These are phyloP conservation scores for Solanum virginianum DNA, from an alignment of 257 asterid genomes.

Conservation along the genomic window DNA sequence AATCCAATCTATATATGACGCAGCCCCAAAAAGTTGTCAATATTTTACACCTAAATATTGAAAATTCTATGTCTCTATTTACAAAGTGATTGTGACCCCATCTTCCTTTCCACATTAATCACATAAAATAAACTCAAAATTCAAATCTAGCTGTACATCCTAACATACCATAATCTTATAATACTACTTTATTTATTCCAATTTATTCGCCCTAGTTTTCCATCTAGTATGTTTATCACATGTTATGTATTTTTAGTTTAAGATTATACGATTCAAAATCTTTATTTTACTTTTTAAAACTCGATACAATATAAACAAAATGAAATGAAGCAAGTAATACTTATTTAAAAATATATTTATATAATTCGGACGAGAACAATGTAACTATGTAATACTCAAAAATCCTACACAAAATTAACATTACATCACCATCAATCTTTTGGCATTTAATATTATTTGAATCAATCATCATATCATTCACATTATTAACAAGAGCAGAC, in stretches of 20 bases:
- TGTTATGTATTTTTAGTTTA: too few species aligned
- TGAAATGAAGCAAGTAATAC: too few species aligned
- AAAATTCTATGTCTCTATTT: background rate
- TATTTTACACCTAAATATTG: background rate
- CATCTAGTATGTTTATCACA: too few species aligned
- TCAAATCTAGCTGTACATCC: too few species aligned
- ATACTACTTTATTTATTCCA: background rate
- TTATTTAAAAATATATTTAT: background rate
- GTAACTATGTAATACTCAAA: background rate
- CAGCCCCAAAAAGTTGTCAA: background rate
- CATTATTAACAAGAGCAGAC: background rate
- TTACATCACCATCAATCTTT: background rate
- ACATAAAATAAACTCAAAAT: background rate
- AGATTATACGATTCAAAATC: too few species aligned
- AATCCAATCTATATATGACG: background rate
- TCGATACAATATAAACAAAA: too few species aligned
- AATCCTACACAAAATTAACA: background rate
- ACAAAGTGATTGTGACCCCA: background rate
- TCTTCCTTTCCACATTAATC: background rate
- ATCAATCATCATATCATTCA: background rate
- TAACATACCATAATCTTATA: background rate
- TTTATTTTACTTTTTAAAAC: too few species aligned
- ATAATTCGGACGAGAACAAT: background rate
- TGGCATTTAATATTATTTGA: background rate
- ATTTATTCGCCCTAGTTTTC: too few species aligned